phyloP scores from a whole-genome alignment of 345 rosid genomes.

The Camelina neglecta region DNA sequence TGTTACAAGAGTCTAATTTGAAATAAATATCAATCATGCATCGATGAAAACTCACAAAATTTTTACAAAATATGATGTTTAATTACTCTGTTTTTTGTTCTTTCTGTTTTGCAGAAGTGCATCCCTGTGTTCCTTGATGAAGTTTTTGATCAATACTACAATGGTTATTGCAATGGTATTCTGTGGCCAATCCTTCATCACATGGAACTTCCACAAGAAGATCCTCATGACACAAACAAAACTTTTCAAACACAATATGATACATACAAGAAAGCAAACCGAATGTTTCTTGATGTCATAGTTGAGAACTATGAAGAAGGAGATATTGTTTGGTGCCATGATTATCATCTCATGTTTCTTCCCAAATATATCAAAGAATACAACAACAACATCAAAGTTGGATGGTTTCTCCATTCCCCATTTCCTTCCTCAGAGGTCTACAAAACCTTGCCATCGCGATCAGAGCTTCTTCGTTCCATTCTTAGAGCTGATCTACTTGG shows the following conservation, averaged over 20 bases:
- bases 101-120: constrained; percentile 61
- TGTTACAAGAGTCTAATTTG: neutral
- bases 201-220: constrained; percentile 94
- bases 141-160: constrained; percentile 88
- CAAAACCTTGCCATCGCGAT: constrained; percentile 86
- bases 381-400: constrained; percentile 81
- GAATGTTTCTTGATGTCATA: constrained; percentile 91
- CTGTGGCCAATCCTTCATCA: constrained; percentile 96
- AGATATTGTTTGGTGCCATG: constrained; percentile 97
- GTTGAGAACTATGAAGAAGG: constrained; percentile 84
- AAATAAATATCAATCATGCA: neutral
- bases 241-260: constrained; percentile 88
- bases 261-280: constrained; percentile 92
- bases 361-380: constrained; percentile 85
- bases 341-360: constrained; percentile 94
- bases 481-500: constrained; percentile 91
- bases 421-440: constrained; percentile 97
- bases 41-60: neutral
- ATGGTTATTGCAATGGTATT: constrained; percentile 94
- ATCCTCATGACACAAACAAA: constrained; percentile 77
- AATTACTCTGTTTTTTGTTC: neutral
- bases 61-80: neutral
- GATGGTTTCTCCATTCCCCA: constrained; percentile 99
- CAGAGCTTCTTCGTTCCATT: constrained; percentile 82
- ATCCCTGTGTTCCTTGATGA: constrained; percentile 93